Base-by-base conservation (phyloP, 2,329 filamentous ascomycete species). In the Nigrospora osmanthi region DNA sequence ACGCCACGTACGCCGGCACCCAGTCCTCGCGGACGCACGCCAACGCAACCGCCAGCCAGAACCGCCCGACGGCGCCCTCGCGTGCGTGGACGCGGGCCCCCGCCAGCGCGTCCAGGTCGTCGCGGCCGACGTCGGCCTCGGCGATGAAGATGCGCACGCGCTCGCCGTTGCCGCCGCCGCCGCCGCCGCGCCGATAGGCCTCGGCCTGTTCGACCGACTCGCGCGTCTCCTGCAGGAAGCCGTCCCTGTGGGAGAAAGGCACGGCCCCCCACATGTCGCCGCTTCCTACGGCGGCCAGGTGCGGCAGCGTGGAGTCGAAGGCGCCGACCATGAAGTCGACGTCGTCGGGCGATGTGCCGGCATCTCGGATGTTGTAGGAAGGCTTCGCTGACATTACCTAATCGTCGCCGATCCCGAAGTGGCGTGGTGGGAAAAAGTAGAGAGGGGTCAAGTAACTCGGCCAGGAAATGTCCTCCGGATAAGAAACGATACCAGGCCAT, bases 251-350 rank as follows among this genome's bases (percentile, higher is more conserved):
- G 6, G 54, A 58, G 35, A 61, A 56, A 16, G 48, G 58, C 46
- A 50, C 40, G 15, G 47, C 40, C 9, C 58, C 58, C 57, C 60
- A 62, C 54, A 58, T 58, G n/a, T 40, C 53, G 40, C 46, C 51
- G 39, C 54, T 60, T 32, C 54, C 61, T 15, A 54, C 46, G 12
- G 54, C 52, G 34, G 40, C 49, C 38, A 64, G 54, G 43, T 57
- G 51, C 39, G 56, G 52, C 34, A 64, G 39, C 10, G 52, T 54
- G 11, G 56, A 61, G 47, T 60, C 54, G 50, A 62, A 60, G 39
- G 57, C 58, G 23, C 53, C 52, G 30, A 57, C 44, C 36, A 64
- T 57, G 54, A 61, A 60, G 31, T 54, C 44, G 43, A 52, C 51
- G 48, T 63, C 60, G 32, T 54, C 45, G n/a, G 46, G 49, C 13